phyloP scores from a whole-genome alignment of 2,329 filamentous ascomycete species.

The Colletotrichum sp. region DNA sequence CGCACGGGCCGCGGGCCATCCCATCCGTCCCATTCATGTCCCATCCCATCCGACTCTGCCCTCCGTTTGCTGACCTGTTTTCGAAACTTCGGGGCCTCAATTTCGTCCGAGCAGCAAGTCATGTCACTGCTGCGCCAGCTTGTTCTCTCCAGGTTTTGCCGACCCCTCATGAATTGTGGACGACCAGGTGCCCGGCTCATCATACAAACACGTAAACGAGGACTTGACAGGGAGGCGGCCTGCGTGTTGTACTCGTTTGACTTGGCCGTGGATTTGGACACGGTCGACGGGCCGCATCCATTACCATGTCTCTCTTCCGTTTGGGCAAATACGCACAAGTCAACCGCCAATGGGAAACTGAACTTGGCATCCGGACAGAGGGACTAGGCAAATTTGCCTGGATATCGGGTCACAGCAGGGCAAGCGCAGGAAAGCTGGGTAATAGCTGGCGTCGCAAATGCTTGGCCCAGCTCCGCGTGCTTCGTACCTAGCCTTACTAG shows the following conservation, averaged over 20 bases:
- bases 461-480: not conserved
- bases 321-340: not conserved
- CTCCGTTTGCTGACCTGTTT: constrained; percentile 2
- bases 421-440: not conserved
- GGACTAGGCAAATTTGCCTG: not conserved
- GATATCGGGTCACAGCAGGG: not conserved
- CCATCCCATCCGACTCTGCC: not conserved
- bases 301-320: not conserved
- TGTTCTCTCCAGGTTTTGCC: not conserved
- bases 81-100: not conserved
- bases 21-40: not conserved
- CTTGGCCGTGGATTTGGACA: not conserved
- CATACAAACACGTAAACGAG: not conserved
- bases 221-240: not conserved
- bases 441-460: not conserved
- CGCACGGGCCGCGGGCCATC: constrained; percentile 17
- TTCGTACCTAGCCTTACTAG: not conserved
- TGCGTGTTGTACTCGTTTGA: not conserved
- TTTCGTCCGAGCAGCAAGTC: constrained; percentile 10
- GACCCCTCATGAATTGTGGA: not conserved
- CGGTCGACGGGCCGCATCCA: not conserved
- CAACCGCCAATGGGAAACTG: not conserved
- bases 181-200: not conserved
- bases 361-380: not conserved
- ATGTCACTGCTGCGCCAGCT: not conserved